Conservation (phyloP, 192 early-diverging fungal species). For the Dimargaris cristalligena region DNA sequence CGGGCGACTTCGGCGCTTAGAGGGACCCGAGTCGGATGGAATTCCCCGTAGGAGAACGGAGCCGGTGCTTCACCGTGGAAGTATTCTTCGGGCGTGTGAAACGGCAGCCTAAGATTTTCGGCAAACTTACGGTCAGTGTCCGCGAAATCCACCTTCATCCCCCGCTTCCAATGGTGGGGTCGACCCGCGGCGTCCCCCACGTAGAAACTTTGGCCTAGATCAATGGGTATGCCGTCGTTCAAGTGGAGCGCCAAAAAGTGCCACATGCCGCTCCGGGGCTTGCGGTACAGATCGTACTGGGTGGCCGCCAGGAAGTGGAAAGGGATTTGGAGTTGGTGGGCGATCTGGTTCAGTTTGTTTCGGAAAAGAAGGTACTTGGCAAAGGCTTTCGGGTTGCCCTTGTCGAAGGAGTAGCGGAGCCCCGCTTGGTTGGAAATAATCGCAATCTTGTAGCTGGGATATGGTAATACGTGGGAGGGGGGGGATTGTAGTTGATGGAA, state of each 20-base stretch:
- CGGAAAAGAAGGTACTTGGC: conserved; percentile 6
- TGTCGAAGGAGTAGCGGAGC: conserved; percentile 25
- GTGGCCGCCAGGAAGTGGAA: conserved; percentile 55
- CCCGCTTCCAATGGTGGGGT: conserved; percentile 37
- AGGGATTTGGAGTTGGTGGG: conserved; percentile 29
- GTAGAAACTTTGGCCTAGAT: conserved; percentile 48
- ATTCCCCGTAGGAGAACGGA: neutral
- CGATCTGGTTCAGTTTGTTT: neutral
- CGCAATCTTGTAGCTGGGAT: conserved; percentile 40
- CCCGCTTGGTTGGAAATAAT: conserved; percentile 64
- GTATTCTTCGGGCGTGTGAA: conserved; percentile 68
- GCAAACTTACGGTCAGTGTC: conserved; percentile 80
- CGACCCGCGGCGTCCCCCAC: conserved; percentile 93
- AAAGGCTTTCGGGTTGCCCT: conserved; percentile 20
- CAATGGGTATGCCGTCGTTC: conserved; percentile 19
- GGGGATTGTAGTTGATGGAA: conserved; percentile 18
- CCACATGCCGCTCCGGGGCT: conserved; percentile 28
- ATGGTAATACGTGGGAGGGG: conserved; percentile 21
- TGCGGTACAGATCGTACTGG: conserved; percentile 37
- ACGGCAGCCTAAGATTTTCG: conserved; percentile 46
- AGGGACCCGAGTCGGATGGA: neutral
- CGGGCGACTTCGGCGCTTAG: no score
- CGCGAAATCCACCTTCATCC: conserved; percentile 51
- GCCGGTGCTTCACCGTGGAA: conserved; percentile 33
- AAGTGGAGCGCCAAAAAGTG: conserved; percentile 11